Conservation (phyloP, 305 asterid species). For the Fraxinus albicans region DNA sequence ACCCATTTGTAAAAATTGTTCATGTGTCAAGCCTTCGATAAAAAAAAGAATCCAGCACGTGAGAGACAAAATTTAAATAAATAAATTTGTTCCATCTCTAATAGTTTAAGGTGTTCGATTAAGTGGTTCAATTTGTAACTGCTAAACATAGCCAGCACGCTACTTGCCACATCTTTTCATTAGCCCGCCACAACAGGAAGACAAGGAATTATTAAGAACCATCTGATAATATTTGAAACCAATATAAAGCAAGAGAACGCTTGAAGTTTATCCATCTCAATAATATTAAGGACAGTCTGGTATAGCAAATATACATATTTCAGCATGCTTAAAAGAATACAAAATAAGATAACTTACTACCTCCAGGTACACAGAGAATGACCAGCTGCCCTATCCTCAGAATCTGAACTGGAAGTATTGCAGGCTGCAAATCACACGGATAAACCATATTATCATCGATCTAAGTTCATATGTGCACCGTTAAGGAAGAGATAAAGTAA, state of each 20-base stretch:
- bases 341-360: constrained; percentile 35
- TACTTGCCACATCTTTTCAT: background rate
- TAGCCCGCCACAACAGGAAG: background rate
- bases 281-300: background rate
- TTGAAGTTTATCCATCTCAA: background rate
- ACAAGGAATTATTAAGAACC: background rate
- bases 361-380: constrained; percentile 96
- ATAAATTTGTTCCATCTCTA: background rate
- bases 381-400: constrained; percentile 90
- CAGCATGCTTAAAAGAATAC: constrained; percentile 9
- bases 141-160: background rate
- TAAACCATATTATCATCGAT: constrained; percentile 10
- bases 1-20: background rate
- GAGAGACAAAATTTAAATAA: background rate
- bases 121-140: background rate
- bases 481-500: background rate
- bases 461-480: background rate
- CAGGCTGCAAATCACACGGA: constrained; percentile 61
- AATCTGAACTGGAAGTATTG: constrained; percentile 91
- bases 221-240: background rate
- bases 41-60: background rate
- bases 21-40: background rate
- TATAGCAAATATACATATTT: constrained; percentile 3
- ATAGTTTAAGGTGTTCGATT: background rate
- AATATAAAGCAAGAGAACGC: background rate